Percentiles rank a stretch among this genome's conserved stretches.
phyloP scores from a whole-genome alignment of 2,329 filamentous ascomycete genomes.

The Monosporascus cannonballus region DNA sequence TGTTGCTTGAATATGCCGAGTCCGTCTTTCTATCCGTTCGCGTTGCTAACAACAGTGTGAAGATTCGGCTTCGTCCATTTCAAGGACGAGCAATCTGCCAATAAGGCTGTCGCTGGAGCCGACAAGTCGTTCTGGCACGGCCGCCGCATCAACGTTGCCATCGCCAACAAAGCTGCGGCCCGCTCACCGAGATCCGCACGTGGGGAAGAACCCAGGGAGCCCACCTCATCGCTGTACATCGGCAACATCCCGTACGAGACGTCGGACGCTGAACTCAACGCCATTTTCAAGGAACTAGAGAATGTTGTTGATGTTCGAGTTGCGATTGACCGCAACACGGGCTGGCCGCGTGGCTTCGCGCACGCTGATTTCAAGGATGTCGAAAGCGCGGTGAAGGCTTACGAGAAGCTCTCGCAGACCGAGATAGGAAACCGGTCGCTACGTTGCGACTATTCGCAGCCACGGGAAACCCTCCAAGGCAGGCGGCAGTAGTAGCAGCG shows the following conservation, averaged over 20 bases:
- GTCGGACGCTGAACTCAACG: conserved; percentile 75
- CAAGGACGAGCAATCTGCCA: conserved; percentile 5
- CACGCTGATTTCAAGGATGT: conserved; percentile 73
- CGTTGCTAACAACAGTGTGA: conserved; percentile 8
- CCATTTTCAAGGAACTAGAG: conserved; percentile 63
- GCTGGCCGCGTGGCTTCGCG: conserved; percentile 76
- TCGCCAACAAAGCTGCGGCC: conserved; percentile 5
- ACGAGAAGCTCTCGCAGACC: conserved; percentile 48
- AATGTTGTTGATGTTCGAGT: conserved; percentile 73
- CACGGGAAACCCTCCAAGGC: conserved; percentile 1
- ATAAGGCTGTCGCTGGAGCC: conserved; percentile 17
- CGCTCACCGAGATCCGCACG: conserved; percentile 18
- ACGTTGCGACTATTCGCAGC: conserved; percentile 55
- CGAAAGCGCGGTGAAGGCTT: conserved; percentile 56
- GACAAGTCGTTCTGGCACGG: conserved; percentile 29
- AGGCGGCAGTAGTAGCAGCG: neutral
- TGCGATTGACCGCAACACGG: conserved; percentile 74
- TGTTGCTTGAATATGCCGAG: neutral
- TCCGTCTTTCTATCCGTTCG: neutral
- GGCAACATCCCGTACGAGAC: conserved; percentile 85
- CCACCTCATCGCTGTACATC: conserved; percentile 67
- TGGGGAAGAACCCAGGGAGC: conserved; percentile 19
- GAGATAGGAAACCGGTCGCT: conserved; percentile 61
- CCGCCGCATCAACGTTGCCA: conserved; percentile 21
- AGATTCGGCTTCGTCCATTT: conserved; percentile 27